Percentiles rank a stretch among this genome's conserved stretches.
Conservation (phyloP, 441 rosid genomes). For the Theobroma grandiflorum region DNA sequence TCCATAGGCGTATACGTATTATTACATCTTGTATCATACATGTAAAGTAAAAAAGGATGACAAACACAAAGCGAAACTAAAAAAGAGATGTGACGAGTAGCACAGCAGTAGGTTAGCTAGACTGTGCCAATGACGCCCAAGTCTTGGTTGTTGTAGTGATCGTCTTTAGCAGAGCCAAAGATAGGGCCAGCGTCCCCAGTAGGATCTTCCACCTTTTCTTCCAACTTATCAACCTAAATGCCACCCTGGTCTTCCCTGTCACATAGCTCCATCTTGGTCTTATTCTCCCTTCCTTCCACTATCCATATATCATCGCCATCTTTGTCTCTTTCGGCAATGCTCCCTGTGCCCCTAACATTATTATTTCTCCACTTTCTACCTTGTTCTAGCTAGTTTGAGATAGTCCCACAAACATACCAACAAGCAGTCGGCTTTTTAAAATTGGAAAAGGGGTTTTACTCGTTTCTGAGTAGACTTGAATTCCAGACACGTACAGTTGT, state of each 20-base stretch:
- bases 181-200: conserved; percentile 58
- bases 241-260: conserved; percentile 50
- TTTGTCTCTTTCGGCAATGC: conserved; percentile 56
- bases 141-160: conserved; percentile 35
- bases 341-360: conserved; percentile 66
- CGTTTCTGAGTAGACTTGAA: background rate
- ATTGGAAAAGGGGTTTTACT: background rate
- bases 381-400: background rate
- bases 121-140: conserved; percentile 51
- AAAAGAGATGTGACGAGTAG: background rate
- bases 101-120: background rate
- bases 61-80: background rate
- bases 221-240: conserved; percentile 45
- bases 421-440: background rate
- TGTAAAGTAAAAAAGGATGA: too few species aligned
- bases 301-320: conserved; percentile 56
- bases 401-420: background rate
- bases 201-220: conserved; percentile 55
- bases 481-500: conserved; percentile 15
- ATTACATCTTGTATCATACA: too few species aligned
- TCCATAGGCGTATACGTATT: too few species aligned
- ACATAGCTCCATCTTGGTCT: conserved; percentile 41
- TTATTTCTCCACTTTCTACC: background rate
- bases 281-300: conserved; percentile 46
- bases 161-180: conserved; percentile 48